A percentile compares a stretch with the other conserved stretches of the same genome.
Conservation (phyloP, 176 grass and related monocot species). For the Oryza glumipatula region DNA sequence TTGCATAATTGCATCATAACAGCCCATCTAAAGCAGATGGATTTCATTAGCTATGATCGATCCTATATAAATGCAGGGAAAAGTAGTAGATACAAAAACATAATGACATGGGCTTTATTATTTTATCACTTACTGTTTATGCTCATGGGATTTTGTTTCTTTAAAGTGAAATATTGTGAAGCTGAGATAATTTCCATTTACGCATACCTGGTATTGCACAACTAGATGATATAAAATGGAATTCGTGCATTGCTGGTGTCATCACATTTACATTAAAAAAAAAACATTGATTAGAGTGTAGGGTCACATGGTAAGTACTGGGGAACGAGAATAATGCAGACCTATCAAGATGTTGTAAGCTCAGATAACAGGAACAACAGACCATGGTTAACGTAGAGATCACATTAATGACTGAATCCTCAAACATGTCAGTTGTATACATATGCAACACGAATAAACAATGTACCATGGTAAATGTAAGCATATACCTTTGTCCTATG, state of each 20-base stretch:
- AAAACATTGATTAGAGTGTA: conserved; percentile 4
- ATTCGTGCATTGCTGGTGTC: neutral
- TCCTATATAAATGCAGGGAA: conserved; percentile 1
- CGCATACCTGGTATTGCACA: neutral
- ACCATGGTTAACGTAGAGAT: neutral
- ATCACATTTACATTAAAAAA: neutral
- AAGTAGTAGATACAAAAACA: conserved; percentile 10
- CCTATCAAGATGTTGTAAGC: conserved; percentile 20
- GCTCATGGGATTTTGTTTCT: conserved; percentile 19
- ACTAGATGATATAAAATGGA: neutral
- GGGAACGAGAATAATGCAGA: neutral
- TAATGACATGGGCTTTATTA: neutral
- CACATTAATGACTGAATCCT: conserved; percentile 9
- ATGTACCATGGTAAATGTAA: neutral
- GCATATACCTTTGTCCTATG: neutral
- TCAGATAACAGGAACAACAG: neutral
- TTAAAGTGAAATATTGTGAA: neutral
- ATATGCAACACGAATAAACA: neutral
- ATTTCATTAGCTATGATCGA: conserved; percentile 9
- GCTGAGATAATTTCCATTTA: neutral
- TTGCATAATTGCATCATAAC: neutral
- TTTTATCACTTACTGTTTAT: neutral
- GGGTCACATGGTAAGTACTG: conserved; percentile 3
- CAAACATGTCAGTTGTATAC: neutral
- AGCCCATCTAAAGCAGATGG: conserved; percentile 1